Evolutionary conservation across 805 yeast species (phyloP), one percentile per base, ranked within the genome.

Genomic region (Candida endomychidarum): DNA sequence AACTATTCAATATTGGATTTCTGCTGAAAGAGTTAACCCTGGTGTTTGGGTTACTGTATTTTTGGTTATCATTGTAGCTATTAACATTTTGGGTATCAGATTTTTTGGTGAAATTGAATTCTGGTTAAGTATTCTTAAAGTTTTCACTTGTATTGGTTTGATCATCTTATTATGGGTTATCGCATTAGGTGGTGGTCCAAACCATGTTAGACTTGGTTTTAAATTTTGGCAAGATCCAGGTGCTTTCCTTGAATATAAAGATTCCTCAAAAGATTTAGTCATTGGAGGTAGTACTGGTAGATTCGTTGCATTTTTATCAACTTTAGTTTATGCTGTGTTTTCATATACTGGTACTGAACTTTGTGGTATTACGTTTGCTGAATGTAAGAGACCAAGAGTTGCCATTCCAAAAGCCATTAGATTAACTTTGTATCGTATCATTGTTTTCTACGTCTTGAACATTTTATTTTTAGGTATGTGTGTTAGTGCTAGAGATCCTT

Each of bases 171-270:
- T 83, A 38, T 72, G 83, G 48, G 63, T 81, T 42, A 75, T 85
- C 45, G 81, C 83, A 64, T 66, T 80, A 41, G 95, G 95, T 44
- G 95, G 93, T 40, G 86, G 81, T 20, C 90, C 91, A 47, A 70
- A 72, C 30, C 82, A 81, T 52, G 88, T 83, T 51, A 73, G 91
- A 60, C 61, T 77, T 23, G 91, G 90, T 1, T 84, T 82, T 65
- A 72, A 85, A 52, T 83, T 69, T 61, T 83, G 87, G 86, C 58
- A 70, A 31, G 54, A 77, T 45, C 88, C 89, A 0, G 90, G 89
- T 46, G 83, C 87, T 0, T 83, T 54, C 43, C 46, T 60, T 27
- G 67, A 53, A 63, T 74, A 70, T 72, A 50, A 67, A 54, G 83
- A 81, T 48, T 8, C 47, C 4, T 24, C 60, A 2, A 61, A 68